These are phyloP conservation scores for Mycena kentingensis DNA, from an alignment of 768 basidiomycete species.

Conservation along the genomic window DNA sequence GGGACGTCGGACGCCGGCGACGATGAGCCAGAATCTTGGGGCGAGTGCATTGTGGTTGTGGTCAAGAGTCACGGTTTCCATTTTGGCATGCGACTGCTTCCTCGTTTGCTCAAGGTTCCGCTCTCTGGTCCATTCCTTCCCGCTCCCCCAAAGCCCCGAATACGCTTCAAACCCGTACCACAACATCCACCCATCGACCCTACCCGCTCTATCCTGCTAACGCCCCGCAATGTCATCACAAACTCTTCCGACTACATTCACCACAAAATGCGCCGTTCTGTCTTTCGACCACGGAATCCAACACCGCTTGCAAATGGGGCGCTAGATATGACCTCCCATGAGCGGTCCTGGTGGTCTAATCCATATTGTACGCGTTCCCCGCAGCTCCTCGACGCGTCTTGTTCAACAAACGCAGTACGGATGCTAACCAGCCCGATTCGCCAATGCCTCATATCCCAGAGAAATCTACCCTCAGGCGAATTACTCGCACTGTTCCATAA, in stretches of 20 bases:
- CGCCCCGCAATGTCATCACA: conserved; percentile 56
- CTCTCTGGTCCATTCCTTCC: too few species aligned
- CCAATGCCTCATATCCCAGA: conserved; percentile 49
- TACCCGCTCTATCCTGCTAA: conserved; percentile 63
- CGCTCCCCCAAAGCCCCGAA: too few species aligned
- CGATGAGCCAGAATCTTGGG: too few species aligned
- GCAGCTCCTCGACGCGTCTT: conserved; percentile 19
- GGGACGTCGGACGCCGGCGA: too few species aligned
- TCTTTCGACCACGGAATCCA: conserved; percentile 34
- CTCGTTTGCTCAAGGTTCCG: too few species aligned
- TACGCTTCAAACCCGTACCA: conserved; percentile 33
- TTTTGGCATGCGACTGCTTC: too few species aligned
- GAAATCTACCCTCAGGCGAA: conserved; percentile 55
- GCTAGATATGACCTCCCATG: conserved; percentile 62
- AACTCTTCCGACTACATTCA: conserved; percentile 47
- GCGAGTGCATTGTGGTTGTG: too few species aligned
- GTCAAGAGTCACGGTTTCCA: too few species aligned
- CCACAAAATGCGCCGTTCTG: conserved; percentile 63
- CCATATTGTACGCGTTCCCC: conserved; percentile 62
- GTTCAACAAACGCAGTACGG: conserved; percentile 48
- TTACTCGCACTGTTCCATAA: too few species aligned
- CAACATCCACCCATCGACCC: conserved; percentile 40
- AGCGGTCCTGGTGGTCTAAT: conserved; percentile 70
- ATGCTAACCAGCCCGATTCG: conserved; percentile 72
- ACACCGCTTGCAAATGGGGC: conserved; percentile 22